Evolutionary conservation across 1,139 yeast genomes (phyloP), one percentile per base, ranked within the genome.

Genomic region (Sugiyamaella castrensis): DNA sequence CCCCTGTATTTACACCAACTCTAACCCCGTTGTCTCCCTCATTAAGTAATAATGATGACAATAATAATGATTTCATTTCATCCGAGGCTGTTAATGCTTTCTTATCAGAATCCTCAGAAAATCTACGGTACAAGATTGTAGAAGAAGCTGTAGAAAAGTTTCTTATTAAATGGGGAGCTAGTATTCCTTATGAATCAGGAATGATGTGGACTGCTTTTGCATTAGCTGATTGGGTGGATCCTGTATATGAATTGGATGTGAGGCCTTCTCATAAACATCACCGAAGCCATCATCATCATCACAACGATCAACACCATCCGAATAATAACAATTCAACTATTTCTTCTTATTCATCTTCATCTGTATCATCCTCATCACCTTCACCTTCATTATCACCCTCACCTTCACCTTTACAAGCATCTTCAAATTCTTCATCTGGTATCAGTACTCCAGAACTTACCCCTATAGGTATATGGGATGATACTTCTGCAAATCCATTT

Each of bases 151-250:
- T 89, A 13, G 64, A 75, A 44, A 76, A 76, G 52, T 91, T 89
- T 62, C 69, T 85, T 43, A 68, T 69, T 19, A 87, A 87, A 69
- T 89, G 96, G 95, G 89, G 95, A 8, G 73, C 76, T 37, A 75
- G 83, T 53, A 77, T 87, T 51, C 83, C 83, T 54, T 91, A 89
- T 64, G 95, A 87, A 65, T 77, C 84, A 44, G 89, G 94, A 0
- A 73, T 88, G 61, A 76, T 92, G 1, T 89, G 96, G 95, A 79
- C 87, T 19, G 97, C 96, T 0, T 70, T 87, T 40, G 89, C 89
- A 8, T 71, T 91, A 46, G 94, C 96, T 1, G 96, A 88, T 65
- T 88, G 96, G 95, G 77, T 84, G 33, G 94, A 95, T 7, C 87
- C 88, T 1, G 59, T 73, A 13, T 57, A 52, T 46, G 57, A 58